Conservation (phyloP, 2,329 filamentous ascomycete genomes). For the Phialophora macrospora region DNA sequence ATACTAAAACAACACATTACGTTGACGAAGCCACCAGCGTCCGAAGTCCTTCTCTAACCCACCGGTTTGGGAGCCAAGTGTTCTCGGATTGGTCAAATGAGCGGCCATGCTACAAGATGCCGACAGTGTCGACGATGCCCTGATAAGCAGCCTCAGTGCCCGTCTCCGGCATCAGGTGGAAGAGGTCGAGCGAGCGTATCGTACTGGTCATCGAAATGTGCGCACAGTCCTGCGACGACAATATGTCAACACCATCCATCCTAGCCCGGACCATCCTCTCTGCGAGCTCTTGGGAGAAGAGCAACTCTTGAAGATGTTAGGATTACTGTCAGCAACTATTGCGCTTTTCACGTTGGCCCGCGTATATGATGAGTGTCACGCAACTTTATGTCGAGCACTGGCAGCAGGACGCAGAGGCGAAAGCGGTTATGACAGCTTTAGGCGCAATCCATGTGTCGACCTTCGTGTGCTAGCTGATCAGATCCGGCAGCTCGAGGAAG, state of each 20-base stretch:
- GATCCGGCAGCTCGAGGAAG: constrained; percentile 13
- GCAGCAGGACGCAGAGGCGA: constrained; percentile 19
- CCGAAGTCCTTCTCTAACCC: constrained; percentile 13
- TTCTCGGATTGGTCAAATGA: constrained; percentile 13
- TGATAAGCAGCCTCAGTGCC: constrained; percentile 23
- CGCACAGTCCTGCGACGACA: constrained; percentile 31
- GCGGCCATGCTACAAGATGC: constrained; percentile 23
- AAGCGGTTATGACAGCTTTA: constrained; percentile 25
- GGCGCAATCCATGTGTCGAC: constrained; percentile 26
- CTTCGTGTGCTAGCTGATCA: constrained; percentile 23
- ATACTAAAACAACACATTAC: constrained; percentile 17
- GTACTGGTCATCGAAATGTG: constrained; percentile 29
- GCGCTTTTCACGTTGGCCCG: constrained; percentile 35
- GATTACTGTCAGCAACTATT: constrained; percentile 16
- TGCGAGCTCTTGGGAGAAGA: constrained; percentile 28
- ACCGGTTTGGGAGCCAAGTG: constrained; percentile 5
- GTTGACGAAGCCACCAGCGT: constrained; percentile 10
- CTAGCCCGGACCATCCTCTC: constrained; percentile 25
- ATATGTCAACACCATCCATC: constrained; percentile 23
- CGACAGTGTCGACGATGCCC: constrained; percentile 22
- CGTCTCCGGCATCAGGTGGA: constrained; percentile 16
- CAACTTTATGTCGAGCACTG: constrained; percentile 27
- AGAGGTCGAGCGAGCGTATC: constrained; percentile 27
- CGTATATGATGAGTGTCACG: constrained; percentile 35
- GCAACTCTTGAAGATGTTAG: constrained; percentile 23